phyloP scores from a whole-genome alignment of 2,329 filamentous ascomycete species.

The Arthrobotrys sphaeroides region DNA sequence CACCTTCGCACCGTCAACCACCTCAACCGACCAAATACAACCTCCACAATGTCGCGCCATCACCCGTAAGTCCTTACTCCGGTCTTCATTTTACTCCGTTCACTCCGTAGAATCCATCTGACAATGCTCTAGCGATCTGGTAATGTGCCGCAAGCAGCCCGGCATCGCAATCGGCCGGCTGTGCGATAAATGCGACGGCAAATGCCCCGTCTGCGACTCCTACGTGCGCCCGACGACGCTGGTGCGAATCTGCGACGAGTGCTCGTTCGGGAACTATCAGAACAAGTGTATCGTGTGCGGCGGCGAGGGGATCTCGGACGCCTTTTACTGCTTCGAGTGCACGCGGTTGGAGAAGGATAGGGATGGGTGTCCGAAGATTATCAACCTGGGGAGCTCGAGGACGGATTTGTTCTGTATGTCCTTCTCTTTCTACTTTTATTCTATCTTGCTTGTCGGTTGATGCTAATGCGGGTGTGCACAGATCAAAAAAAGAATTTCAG shows the following conservation, averaged over 20 bases:
- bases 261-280: constrained; percentile 99
- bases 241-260: constrained; percentile 98
- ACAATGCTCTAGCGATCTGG: constrained; percentile 18
- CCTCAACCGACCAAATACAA: too few relatives aligned
- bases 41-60: constrained; percentile 81
- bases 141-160: constrained; percentile 74
- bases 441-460: not conserved
- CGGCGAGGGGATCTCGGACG: constrained; percentile 96
- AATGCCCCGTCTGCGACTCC: constrained; percentile 98
- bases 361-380: constrained; percentile 98
- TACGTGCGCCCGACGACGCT: constrained; percentile 98
- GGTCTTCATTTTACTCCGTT: not conserved
- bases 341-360: constrained; percentile 95
- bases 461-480: constrained; percentile 11
- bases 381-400: constrained; percentile 92
- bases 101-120: constrained; percentile 20
- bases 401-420: constrained; percentile 78
- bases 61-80: constrained; percentile 74
- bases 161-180: constrained; percentile 98
- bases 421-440: constrained; percentile 56
- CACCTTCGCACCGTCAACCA: not conserved
- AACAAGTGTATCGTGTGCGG: constrained; percentile 99
- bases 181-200: constrained; percentile 99
- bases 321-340: constrained; percentile 99
- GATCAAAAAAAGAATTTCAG: constrained; percentile 77